Evolutionary conservation across 2,329 filamentous ascomycete genomes (phyloP).

Genomic region (Diaporthe nobilis): DNA sequence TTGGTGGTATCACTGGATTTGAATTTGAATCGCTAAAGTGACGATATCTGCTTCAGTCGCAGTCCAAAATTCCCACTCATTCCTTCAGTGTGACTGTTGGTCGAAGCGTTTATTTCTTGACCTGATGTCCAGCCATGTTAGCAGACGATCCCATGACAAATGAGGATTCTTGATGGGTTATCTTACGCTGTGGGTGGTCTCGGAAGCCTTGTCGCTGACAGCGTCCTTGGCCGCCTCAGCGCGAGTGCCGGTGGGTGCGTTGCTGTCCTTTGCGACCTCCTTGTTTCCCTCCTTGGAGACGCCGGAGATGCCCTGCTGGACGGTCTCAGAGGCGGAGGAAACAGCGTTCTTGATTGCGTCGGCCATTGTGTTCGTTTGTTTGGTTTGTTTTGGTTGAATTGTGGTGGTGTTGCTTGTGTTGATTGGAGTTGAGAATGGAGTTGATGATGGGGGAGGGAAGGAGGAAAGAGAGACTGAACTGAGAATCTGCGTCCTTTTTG

Average conservation of each 20-base stretch:
- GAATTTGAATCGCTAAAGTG: conserved; percentile 25
- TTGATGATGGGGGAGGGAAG: background rate
- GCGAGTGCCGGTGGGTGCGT: conserved; percentile 59
- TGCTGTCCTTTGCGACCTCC: conserved; percentile 68
- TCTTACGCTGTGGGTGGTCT: conserved; percentile 32
- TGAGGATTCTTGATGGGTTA: background rate
- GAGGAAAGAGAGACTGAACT: background rate
- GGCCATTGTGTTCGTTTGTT: conserved; percentile 49
- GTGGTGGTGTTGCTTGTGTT: conserved; percentile 34
- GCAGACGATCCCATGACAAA: rapidly evolving
- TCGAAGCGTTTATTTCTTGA: conserved; percentile 7
- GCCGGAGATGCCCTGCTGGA: conserved; percentile 61
- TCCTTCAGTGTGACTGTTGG: background rate
- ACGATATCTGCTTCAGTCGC: background rate
- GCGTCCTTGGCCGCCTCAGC: conserved; percentile 49
- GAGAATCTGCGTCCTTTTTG: conserved; percentile 7
- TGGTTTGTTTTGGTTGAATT: conserved; percentile 37
- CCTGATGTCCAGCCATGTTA: background rate
- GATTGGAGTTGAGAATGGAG: background rate
- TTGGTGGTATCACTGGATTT: conserved; percentile 26
- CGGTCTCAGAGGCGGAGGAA: conserved; percentile 59
- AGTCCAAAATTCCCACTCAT: background rate
- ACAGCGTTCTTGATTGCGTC: conserved; percentile 64
- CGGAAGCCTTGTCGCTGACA: conserved; percentile 24
- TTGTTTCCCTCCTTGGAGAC: conserved; percentile 74